phyloP scores from a whole-genome alignment of 2,329 filamentous ascomycete genomes.

The Thielaviopsis euricoi region DNA sequence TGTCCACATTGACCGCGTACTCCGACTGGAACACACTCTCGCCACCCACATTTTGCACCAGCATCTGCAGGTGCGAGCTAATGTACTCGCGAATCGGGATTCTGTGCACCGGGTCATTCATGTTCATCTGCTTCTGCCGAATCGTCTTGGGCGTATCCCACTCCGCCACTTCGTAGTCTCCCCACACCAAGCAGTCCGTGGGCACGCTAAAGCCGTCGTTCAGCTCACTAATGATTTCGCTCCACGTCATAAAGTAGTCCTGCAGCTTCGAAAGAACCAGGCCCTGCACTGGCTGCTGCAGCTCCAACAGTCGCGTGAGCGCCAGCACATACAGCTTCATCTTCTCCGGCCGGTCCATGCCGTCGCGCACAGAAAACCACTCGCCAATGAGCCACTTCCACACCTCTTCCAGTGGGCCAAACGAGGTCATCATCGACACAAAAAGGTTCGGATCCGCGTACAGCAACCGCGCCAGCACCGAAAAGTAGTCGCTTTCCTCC shows the following conservation, averaged over 20 bases:
- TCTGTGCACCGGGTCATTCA: constrained; percentile 50
- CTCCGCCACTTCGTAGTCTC: constrained; percentile 25
- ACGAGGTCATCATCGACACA: constrained; percentile 35
- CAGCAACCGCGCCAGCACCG: constrained; percentile 62
- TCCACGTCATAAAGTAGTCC: constrained; percentile 62
- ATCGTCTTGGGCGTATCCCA: constrained; percentile 41
- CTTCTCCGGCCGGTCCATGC: constrained; percentile 45
- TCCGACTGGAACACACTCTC: constrained; percentile 48
- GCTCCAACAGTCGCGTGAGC: constrained; percentile 54
- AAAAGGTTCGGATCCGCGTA: constrained; percentile 57
- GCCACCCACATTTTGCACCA: constrained; percentile 46
- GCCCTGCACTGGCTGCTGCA: constrained; percentile 38
- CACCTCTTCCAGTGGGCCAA: constrained; percentile 30
- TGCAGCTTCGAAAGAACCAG: constrained; percentile 48
- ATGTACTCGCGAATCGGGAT: constrained; percentile 50
- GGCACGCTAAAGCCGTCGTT: constrained; percentile 39
- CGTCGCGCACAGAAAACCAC: constrained; percentile 55
- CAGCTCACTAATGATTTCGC: constrained; percentile 48
- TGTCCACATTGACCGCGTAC: constrained; percentile 61
- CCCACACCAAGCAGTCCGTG: constrained; percentile 35
- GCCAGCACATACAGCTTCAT: constrained; percentile 60
- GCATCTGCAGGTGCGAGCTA: constrained; percentile 38
- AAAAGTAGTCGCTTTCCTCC: constrained; percentile 72
- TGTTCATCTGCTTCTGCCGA: constrained; percentile 34
- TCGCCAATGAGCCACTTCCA: constrained; percentile 44